Percentiles rank a stretch among this genome's conserved stretches.
phyloP scores from a whole-genome alignment of 805 yeast species.

The Ogataea haglerorum region DNA sequence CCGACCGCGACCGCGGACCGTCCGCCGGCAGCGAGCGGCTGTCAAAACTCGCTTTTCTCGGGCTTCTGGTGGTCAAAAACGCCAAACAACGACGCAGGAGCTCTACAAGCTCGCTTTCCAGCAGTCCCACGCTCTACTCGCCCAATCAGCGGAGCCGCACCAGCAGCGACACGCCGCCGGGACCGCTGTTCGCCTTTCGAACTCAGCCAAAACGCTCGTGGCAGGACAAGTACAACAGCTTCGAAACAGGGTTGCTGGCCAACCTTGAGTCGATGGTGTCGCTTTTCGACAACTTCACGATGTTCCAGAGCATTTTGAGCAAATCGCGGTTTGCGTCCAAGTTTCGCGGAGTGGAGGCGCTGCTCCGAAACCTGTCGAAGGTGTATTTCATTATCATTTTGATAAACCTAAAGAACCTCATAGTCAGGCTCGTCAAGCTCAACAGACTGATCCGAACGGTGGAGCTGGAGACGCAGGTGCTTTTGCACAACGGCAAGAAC shows the following conservation, averaged over 20 bases:
- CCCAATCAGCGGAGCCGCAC: slow-evolving; percentile 15
- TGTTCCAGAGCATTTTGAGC: slow-evolving; percentile 27
- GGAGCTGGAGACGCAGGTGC: slow-evolving; percentile 23
- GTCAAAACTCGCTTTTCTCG: slow-evolving; percentile 7
- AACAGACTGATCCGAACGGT: slow-evolving; percentile 20
- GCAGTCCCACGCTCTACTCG: slow-evolving; percentile 20
- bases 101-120: slow-evolving; percentile 8
- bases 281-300: slow-evolving; percentile 29
- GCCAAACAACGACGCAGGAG: slow-evolving; percentile 4
- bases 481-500: slow-evolving; percentile 6
- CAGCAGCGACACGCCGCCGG: slow-evolving; percentile 3
- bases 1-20: not conserved
- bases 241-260: slow-evolving; percentile 20
- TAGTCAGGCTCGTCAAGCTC: slow-evolving; percentile 22
- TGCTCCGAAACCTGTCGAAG: slow-evolving; percentile 24
- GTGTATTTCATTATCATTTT: slow-evolving; percentile 30
- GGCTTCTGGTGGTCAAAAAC: slow-evolving; percentile 5
- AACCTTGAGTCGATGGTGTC: slow-evolving; percentile 25
- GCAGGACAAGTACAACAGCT: slow-evolving; percentile 13
- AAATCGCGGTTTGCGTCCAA: slow-evolving; percentile 10
- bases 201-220: slow-evolving; percentile 1
- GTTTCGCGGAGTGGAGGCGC: slow-evolving; percentile 14
- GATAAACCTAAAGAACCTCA: slow-evolving; percentile 27
- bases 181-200: not conserved
- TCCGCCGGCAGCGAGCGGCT: not conserved